phyloP scores from a whole-genome alignment of 768 basidiomycete genomes.

The Suillus decipiens region DNA sequence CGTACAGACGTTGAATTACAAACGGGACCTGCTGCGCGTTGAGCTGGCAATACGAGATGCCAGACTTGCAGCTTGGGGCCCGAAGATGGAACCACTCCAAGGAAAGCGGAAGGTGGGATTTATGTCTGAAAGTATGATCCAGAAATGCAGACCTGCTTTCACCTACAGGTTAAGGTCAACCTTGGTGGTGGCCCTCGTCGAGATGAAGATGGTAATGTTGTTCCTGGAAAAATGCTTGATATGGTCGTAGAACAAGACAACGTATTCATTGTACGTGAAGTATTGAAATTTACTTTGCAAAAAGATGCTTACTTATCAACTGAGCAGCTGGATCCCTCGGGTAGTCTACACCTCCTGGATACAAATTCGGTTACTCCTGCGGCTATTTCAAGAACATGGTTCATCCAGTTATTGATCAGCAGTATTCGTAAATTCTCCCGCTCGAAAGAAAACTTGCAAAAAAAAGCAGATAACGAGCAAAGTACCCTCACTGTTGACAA shows the following conservation, averaged over 20 bases:
- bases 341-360: conserved; percentile 59
- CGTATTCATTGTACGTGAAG: conserved; percentile 64
- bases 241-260: conserved; percentile 78
- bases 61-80: conserved; percentile 79
- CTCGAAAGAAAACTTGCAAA: conserved; percentile 27
- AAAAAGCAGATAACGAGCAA: conserved; percentile 27
- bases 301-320: background rate
- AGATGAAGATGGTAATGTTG: conserved; percentile 58
- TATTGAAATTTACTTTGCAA: background rate
- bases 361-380: conserved; percentile 58
- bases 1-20: conserved; percentile 77
- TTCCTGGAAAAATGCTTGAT: conserved; percentile 60
- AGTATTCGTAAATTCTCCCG: conserved; percentile 2
- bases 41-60: conserved; percentile 62
- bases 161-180: conserved; percentile 66
- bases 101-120: conserved; percentile 67
- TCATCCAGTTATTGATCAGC: conserved; percentile 46
- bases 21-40: conserved; percentile 69
- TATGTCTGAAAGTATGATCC: background rate
- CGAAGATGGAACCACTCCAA: conserved; percentile 62
- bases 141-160: conserved; percentile 10
- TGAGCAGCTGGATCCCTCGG: conserved; percentile 60
- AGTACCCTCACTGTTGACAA: conserved; percentile 36
- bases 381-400: conserved; percentile 70
- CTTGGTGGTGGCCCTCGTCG: conserved; percentile 51